Base-by-base conservation (phyloP, 805 yeast species). In the Candida fluviatilis region DNA sequence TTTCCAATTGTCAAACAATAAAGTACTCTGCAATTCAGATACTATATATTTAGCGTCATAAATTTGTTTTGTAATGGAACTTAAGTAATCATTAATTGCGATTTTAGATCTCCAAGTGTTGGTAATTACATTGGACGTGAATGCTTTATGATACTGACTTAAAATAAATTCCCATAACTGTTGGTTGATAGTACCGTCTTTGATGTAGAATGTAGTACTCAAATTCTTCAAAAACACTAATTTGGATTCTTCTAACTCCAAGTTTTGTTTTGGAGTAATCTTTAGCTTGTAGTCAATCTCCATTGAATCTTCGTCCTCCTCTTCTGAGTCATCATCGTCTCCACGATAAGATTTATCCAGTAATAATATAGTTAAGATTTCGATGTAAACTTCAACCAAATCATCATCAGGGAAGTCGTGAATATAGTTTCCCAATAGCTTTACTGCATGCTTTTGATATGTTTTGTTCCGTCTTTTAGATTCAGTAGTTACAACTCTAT, bases 81-180 rank as follows among this genome's bases (percentile, higher is more conserved):
- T 51, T 18, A 75, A 55, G 7, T 66, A 61, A 36, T 75, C 79
- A 45, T 65, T 69, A 14, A 62, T 59, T 1, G 69, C 66, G 1
- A 71, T 41, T 46, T 78, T 77, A 2, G 82, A 68, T 47, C 83
- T 71, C 91, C 91, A 84, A 1, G 86, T 74, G 36, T 64, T 62
- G 47, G 51, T 53, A 55, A 60, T 54, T 16, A 52, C 45, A 11
- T 46, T 45, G 6, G 64, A 52, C 4, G 49, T 28, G 38, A 52
- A 52, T 69, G 47, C 3, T 40, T 32, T 4, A 40, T 35, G 38
- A 61, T 43, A 27, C 54, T 42, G 32, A 8, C 48, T 45, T 43
- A 64, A 43, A 2, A 66, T 54, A 41, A 70, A 64, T 5, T 38
- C 15, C 18, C 58, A 42, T 19, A 63, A 49, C 5, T 43, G 48